These are phyloP conservation scores for Dryadomyces quercivorus DNA, from an alignment of 2,329 filamentous ascomycete genomes.

Conservation along the genomic window DNA sequence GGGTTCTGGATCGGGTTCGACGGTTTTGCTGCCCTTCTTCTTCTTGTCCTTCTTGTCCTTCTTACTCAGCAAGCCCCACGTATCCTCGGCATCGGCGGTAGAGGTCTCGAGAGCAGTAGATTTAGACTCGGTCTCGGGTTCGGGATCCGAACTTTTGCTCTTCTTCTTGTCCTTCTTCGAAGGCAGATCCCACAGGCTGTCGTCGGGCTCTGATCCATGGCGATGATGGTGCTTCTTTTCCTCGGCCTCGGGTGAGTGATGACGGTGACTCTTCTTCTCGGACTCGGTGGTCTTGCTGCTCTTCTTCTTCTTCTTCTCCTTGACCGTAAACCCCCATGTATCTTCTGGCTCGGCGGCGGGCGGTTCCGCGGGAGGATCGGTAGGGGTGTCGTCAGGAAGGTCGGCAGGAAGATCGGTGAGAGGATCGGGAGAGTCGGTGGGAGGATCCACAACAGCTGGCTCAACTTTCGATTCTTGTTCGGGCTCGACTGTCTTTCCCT, in stretches of 20 bases:
- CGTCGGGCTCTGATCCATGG: too few relatives aligned
- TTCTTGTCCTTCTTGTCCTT: not conserved
- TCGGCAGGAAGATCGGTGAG: too few relatives aligned
- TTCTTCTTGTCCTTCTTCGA: not conserved
- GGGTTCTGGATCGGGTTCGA: not conserved
- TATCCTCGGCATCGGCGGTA: not conserved
- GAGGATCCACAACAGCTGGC: not conserved
- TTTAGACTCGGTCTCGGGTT: not conserved
- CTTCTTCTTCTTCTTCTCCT: slow-evolving; percentile 17
- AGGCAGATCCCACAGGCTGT: not conserved
- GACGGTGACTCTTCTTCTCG: too few relatives aligned
- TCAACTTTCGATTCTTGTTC: not conserved
- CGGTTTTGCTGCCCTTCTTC: slow-evolving; percentile 10
- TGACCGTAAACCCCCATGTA: slow-evolving; percentile 19
- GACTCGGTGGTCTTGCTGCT: slow-evolving; percentile 12
- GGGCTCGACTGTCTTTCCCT: not conserved
- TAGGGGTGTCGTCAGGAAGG: not conserved
- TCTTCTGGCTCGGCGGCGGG: not conserved
- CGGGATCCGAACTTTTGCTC: not conserved
- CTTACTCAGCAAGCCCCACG: slow-evolving; percentile 19
- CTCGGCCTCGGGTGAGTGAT: too few relatives aligned
- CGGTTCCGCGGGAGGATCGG: not conserved
- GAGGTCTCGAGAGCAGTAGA: not conserved
- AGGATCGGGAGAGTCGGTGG: too few relatives aligned
- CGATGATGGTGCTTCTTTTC: too few relatives aligned